Evolutionary conservation across 208 protist genomes (phyloP).

Genomic region (Phytomonas sp.): DNA sequence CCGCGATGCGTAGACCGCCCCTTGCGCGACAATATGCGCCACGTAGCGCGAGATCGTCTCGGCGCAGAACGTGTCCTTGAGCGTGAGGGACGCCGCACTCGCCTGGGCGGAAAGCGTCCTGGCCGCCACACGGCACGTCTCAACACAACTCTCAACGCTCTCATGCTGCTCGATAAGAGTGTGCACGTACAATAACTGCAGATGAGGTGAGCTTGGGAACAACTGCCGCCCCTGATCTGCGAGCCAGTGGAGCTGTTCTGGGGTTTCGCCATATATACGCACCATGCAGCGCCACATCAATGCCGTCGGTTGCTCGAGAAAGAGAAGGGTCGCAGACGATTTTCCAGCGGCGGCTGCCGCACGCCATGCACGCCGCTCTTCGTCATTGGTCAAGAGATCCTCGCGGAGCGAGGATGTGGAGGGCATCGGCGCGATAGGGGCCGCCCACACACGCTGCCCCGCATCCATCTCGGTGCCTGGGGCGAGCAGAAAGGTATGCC

Average conservation of each 20-base stretch:
- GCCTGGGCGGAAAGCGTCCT: conserved; percentile 40
- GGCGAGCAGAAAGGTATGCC: conserved; percentile 11
- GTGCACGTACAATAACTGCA: conserved; percentile 39
- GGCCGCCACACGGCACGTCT: conserved; percentile 30
- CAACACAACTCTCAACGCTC: conserved; percentile 13
- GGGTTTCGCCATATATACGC: conserved; percentile 21
- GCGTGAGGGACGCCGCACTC: conserved; percentile 21
- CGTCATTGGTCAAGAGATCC: conserved; percentile 11
- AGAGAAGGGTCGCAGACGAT: conserved; percentile 13
- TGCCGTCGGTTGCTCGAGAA: conserved; percentile 26
- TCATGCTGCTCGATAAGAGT: conserved; percentile 17
- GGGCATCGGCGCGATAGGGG: not conserved
- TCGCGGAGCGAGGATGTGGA: conserved; percentile 2
- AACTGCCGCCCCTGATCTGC: conserved; percentile 40
- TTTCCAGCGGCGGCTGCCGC: conserved; percentile 10
- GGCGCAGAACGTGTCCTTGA: conserved; percentile 25
- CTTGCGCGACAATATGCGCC: conserved; percentile 45
- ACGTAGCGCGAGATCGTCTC: conserved; percentile 40
- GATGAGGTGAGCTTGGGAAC: conserved; percentile 51
- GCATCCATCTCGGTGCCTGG: not conserved
- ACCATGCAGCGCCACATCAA: conserved; percentile 63
- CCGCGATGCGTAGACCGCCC: conserved; percentile 25
- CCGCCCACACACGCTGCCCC: not conserved
- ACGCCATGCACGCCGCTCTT: conserved; percentile 18
- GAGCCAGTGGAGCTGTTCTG: conserved; percentile 49